phyloP scores from a whole-genome alignment of 1,139 yeast genomes.

The Blastobotrys proliferans region DNA sequence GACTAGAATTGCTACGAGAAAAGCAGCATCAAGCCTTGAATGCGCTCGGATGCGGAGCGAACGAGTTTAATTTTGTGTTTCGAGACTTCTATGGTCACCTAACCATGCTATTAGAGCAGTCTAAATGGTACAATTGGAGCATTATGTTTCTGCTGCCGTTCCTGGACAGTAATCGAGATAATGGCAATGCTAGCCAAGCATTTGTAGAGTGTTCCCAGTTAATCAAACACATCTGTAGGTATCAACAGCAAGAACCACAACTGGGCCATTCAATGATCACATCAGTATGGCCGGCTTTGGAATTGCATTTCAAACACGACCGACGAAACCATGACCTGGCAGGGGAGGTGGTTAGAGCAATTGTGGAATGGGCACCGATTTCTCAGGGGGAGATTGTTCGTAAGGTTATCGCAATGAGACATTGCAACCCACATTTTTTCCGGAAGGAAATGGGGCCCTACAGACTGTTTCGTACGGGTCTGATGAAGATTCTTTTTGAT shows the following conservation, averaged over 20 bases:
- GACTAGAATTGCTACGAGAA: slow-evolving; percentile 19
- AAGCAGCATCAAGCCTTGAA: slow-evolving; percentile 19
- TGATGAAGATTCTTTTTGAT: slow-evolving; percentile 1
- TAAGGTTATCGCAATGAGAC: slow-evolving; percentile 10
- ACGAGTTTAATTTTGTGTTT: slow-evolving; percentile 26
- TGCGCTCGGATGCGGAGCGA: slow-evolving; percentile 15
- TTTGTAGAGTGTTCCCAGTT: slow-evolving; percentile 17
- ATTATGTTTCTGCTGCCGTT: slow-evolving; percentile 22
- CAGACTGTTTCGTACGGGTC: slow-evolving; percentile 6
- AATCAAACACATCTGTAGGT: slow-evolving; percentile 13
- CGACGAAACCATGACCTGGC: background rate
- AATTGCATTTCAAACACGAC: slow-evolving; percentile 3
- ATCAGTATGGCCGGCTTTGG: slow-evolving; percentile 25
- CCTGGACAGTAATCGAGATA: slow-evolving; percentile 8
- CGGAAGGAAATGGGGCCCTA: slow-evolving; percentile 3
- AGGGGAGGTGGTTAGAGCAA: background rate
- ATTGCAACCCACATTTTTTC: slow-evolving; percentile 10
- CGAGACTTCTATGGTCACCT: slow-evolving; percentile 32
- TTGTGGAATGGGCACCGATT: slow-evolving; percentile 5
- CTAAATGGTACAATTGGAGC: slow-evolving; percentile 20
- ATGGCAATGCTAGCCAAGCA: slow-evolving; percentile 15
- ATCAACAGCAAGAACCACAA: slow-evolving; percentile 14
- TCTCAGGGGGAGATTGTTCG: slow-evolving; percentile 2
- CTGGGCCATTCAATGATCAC: slow-evolving; percentile 16
- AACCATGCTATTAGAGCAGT: slow-evolving; percentile 21